These are phyloP conservation scores for Cyclotella kingstonii DNA, from an alignment of 108 stramenopile genomes.

Conservation along the genomic window DNA sequence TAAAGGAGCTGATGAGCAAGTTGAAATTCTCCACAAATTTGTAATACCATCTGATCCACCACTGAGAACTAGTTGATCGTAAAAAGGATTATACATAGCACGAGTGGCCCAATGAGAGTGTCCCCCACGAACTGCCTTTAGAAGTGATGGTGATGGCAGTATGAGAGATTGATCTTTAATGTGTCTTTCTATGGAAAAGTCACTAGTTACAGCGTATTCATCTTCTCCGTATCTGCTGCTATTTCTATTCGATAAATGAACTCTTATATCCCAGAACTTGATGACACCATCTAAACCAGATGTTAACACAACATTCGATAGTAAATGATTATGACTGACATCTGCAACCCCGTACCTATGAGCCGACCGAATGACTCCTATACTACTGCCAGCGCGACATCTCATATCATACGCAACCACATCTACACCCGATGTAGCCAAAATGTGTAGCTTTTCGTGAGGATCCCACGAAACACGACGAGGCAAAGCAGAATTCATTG, in stretches of 20 bases:
- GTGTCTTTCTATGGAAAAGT: too few species aligned
- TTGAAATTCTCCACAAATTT: conserved; percentile 93
- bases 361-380: conserved; percentile 38
- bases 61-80: conserved; percentile 96
- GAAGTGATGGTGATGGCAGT: conserved; percentile 18
- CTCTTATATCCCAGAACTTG: conserved; percentile 95
- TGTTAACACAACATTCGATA: conserved; percentile 84
- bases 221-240: too few species aligned
- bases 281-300: conserved; percentile 89
- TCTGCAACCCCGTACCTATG: conserved; percentile 75
- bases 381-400: conserved; percentile 23
- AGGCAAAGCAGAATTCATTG: conserved; percentile 38
- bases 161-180: neutral
- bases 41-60: conserved; percentile 91
- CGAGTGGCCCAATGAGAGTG: conserved; percentile 87
- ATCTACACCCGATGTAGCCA: conserved; percentile 41
- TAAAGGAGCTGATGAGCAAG: conserved; percentile 92
- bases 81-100: conserved; percentile 94
- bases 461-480: conserved; percentile 82
- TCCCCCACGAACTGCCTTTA: conserved; percentile 71
- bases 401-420: conserved; percentile 68
- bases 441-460: conserved; percentile 49
- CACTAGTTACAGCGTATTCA: too few species aligned
- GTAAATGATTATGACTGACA: conserved; percentile 95
- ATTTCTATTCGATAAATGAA: conserved; percentile 6